Base-by-base conservation (phyloP, 139 green algal species). In the Closterium sp. region DNA sequence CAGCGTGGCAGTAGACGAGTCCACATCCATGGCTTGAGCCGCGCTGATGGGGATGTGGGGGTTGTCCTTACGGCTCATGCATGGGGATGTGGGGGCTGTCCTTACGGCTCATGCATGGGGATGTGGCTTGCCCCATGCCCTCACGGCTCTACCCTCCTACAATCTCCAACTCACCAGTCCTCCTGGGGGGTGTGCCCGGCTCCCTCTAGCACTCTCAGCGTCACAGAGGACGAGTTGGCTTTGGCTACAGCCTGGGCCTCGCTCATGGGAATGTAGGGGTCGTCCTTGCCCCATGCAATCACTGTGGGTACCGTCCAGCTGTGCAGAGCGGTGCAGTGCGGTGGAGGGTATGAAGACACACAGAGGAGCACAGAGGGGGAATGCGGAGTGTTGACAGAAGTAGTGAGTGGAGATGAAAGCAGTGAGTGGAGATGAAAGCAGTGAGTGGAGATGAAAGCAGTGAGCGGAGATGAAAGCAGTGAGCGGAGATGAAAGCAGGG, bases 181-280 rank as follows among this genome's bases (percentile, higher is more conserved):
- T 93, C 90, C 87, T 93, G 90, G 0, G 90, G 90, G n/a, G 89
- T 33, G 87, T 93, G 90, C 4, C 87, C 90, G 5, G 90, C 90
- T 1, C 90, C 90, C 25, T 91, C 87, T 16, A 93, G 33, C 30
- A 92, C 31, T 2, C 32, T 23, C 2, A 64, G 16, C n/a, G 34
- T 89, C 43, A 93, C 43, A 1, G 30, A 30, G 25, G 23, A 31
- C 23, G 88, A n/a, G 33, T 93, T 93, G 30, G 30, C n/a, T 55
- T 81, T 35, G n/a, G 88, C 88, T 64, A 93, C 90, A 1, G 87
- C 83, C 30, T 83, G n/a, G 2, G 90, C 90, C 8, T 93, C 87
- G 0, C 9, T 28, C 25, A 84, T 35, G 25, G 90, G 43, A 8
- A 93, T 30, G 35, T 93, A 93, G 34, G 28, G 84, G 32, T 93